Evolutionary conservation across 345 rosid species (phyloP), one percentile per base, ranked within the genome.

Genomic region (Populus nigra): DNA sequence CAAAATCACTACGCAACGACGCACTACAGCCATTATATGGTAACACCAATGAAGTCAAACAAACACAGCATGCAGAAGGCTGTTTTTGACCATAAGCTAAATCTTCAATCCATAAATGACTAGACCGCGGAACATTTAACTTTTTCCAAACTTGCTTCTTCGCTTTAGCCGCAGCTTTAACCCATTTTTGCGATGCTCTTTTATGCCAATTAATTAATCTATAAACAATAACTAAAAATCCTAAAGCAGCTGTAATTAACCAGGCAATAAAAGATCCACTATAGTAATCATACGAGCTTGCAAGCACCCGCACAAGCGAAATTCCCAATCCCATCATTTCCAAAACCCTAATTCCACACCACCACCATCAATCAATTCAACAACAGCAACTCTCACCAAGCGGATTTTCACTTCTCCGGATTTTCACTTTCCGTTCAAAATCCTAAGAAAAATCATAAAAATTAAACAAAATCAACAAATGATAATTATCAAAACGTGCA

Each of bases 211-310:
- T 59, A 23, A 59, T 59, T 3, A 23, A 23, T 23, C 12, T 27
- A 59, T 8, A 59, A 59, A 59, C 65, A 59, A 59, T 59, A 59
- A 25, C 12, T 59, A 59, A 23, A 10, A 59, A 59, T 8, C 65
- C 29, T 23, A 59, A 59, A 59, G 29, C 29, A 23, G 65, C 65
- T 9, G 65, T 23, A 10, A 59, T 59, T 59, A 59, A 23, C 65
- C 65, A 59, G 65, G 65, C 65, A 59, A 59, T 59, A 59, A n/a
- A 59, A 59, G 65, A 59, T 59, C 29, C 65, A 59, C 65, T 11
- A 23, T 23, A 23, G 25, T 9, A 23, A 59, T 59, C 65, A 59
- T 23, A 10, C 4, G 15, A 59, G 65, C 65, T 59, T 59, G 65
- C 4, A 59, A 59, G 65, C 15, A 4, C 65, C 25, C 65, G 65